These are phyloP conservation scores for Capillidium rhysosporum DNA, from an alignment of 371 early-diverging fungal species.

Conservation along the genomic window DNA sequence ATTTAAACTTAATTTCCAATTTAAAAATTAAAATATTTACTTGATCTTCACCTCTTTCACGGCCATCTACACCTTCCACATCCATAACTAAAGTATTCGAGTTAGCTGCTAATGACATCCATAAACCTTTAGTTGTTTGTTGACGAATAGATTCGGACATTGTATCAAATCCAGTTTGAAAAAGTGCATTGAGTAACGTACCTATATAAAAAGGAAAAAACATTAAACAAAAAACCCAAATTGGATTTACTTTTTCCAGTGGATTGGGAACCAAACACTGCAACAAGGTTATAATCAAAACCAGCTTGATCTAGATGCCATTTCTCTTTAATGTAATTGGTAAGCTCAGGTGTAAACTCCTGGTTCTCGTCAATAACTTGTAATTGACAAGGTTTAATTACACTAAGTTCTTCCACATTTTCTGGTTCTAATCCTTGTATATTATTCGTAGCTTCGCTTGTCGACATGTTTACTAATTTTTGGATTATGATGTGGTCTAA, in stretches of 20 bases:
- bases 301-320: conserved; percentile 77
- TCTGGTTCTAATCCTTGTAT: too few species aligned
- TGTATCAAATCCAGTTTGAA: conserved; percentile 83
- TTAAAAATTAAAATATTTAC: conserved; percentile 12
- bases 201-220: conserved; percentile 21
- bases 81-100: conserved; percentile 85
- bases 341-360: conserved; percentile 29
- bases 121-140: conserved; percentile 95
- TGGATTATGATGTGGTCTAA: too few species aligned
- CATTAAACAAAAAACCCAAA: background rate
- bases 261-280: conserved; percentile 96
- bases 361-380: conserved; percentile 7
- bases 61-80: conserved; percentile 97
- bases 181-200: conserved; percentile 84
- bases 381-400: background rate
- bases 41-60: conserved; percentile 96
- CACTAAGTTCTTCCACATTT: too few species aligned
- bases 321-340: conserved; percentile 43
- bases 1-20: background rate
- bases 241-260: conserved; percentile 80
- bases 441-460: too few species aligned
- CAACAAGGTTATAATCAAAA: conserved; percentile 87
- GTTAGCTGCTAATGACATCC: conserved; percentile 71
- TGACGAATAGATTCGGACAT: conserved; percentile 69
- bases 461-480: too few species aligned